These are phyloP conservation scores for Geranium incanum DNA, from an alignment of 441 rosid species.

Conservation along the genomic window DNA sequence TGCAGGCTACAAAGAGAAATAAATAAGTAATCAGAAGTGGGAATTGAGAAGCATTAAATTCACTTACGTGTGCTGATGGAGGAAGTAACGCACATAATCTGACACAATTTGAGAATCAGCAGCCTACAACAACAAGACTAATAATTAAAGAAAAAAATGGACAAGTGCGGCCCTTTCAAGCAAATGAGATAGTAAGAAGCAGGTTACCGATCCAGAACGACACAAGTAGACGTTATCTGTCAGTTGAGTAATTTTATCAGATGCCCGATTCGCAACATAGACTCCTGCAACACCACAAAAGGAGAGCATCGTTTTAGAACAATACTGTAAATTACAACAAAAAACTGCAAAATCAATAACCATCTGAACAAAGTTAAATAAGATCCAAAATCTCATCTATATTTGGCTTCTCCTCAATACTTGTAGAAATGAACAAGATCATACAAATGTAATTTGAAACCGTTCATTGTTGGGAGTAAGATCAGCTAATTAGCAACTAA, in stretches of 20 bases:
- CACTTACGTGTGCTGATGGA: constrained; percentile 91
- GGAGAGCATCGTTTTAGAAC: constrained; percentile 1
- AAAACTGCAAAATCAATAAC: not conserved
- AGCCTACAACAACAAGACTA: constrained; percentile 43
- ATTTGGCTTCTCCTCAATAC: too few relatives aligned
- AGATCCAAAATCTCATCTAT: too few relatives aligned
- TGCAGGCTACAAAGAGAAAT: not conserved
- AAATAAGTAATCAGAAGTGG: not conserved
- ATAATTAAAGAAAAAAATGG: not conserved
- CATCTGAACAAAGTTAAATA: not conserved
- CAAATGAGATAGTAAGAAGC: not conserved
- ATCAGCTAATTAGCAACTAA: too few relatives aligned
- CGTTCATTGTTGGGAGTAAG: too few relatives aligned
- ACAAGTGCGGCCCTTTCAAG: not conserved
- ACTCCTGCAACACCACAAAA: constrained; percentile 45
- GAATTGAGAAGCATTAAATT: not conserved
- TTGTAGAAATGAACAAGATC: too few relatives aligned
- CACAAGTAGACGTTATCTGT: constrained; percentile 89
- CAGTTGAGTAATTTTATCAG: constrained; percentile 86
- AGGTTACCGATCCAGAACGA: constrained; percentile 91
- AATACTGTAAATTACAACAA: not conserved
- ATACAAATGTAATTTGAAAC: too few relatives aligned
- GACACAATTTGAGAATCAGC: constrained; percentile 95
- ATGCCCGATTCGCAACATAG: constrained; percentile 88
- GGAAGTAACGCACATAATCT: constrained; percentile 82